phyloP scores from a whole-genome alignment of 2,329 filamentous ascomycete species.

The Sporothrix dimorphospora region DNA sequence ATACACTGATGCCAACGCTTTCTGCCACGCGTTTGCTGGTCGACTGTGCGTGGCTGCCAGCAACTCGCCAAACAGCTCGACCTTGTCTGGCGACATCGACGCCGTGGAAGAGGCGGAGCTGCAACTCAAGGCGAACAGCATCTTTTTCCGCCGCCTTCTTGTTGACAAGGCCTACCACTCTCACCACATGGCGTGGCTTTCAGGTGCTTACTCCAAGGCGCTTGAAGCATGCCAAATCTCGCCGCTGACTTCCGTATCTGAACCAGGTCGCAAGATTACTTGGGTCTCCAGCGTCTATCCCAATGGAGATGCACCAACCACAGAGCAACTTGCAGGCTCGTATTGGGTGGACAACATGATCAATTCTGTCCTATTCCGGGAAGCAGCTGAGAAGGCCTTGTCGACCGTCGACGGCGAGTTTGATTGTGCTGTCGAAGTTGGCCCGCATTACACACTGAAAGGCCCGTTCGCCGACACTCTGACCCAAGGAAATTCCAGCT shows the following conservation, averaged over 20 bases:
- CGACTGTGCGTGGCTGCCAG: slow-evolving; percentile 26
- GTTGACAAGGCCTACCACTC: slow-evolving; percentile 46
- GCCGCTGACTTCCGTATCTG: neutral
- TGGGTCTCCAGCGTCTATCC: slow-evolving; percentile 36
- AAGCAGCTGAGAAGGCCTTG: slow-evolving; percentile 24
- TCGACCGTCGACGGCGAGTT: slow-evolving; percentile 35
- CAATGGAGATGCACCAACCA: slow-evolving; percentile 29
- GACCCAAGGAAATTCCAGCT: slow-evolving; percentile 32
- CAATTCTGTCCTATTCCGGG: slow-evolving; percentile 39
- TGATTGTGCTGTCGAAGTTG: slow-evolving; percentile 42
- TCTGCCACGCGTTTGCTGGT: slow-evolving; percentile 36
- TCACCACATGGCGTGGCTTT: slow-evolving; percentile 40
- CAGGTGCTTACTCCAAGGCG: slow-evolving; percentile 34
- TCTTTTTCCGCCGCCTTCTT: slow-evolving; percentile 42
- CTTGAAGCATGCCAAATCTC: slow-evolving; percentile 25
- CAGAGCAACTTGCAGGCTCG: slow-evolving; percentile 29
- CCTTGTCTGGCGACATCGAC: slow-evolving; percentile 47
- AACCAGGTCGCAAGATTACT: neutral
- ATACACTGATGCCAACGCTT: slow-evolving; percentile 38
- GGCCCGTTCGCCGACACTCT: slow-evolving; percentile 30
- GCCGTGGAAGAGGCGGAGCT: slow-evolving; percentile 30
- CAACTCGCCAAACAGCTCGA: slow-evolving; percentile 42
- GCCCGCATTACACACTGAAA: slow-evolving; percentile 37
- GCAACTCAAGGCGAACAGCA: slow-evolving; percentile 35
- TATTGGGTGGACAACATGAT: slow-evolving; percentile 42